Conservation (phyloP, 192 early-diverging fungal genomes). For the Phycomyces blakesleeanus region DNA sequence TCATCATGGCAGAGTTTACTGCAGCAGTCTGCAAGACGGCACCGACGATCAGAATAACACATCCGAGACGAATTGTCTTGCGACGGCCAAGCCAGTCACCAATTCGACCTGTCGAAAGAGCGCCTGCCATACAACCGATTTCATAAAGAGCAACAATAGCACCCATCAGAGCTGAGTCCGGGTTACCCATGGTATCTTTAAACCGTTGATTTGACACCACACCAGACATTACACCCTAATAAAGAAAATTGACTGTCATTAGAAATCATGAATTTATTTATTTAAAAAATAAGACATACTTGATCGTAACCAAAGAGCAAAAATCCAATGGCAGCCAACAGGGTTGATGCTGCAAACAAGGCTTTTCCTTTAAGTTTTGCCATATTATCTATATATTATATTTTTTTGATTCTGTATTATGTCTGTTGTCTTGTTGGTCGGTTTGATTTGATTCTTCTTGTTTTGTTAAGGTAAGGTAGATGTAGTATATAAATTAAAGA, state of each 20-base stretch:
- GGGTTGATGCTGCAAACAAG: slow-evolving; percentile 57
- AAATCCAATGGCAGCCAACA: slow-evolving; percentile 32
- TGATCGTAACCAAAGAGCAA: slow-evolving; percentile 40
- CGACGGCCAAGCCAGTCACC: slow-evolving; percentile 32
- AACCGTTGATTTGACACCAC: slow-evolving; percentile 24
- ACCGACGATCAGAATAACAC: slow-evolving; percentile 31
- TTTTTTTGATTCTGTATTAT: too few relatives aligned
- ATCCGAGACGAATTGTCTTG: slow-evolving; percentile 30
- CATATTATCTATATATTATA: too few relatives aligned
- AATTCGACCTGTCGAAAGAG: slow-evolving; percentile 25
- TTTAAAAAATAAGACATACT: slow-evolving; percentile 9
- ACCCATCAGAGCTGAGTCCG: slow-evolving; percentile 28
- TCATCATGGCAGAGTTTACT: slow-evolving; percentile 30
- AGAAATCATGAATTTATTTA: not conserved
- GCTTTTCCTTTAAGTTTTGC: slow-evolving; percentile 35
- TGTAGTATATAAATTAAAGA: too few relatives aligned
- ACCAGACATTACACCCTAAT: slow-evolving; percentile 36
- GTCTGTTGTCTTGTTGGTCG: too few relatives aligned
- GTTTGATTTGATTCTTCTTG: too few relatives aligned
- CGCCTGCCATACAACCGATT: slow-evolving; percentile 36
- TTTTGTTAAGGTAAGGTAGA: not conserved
- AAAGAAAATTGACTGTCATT: not conserved
- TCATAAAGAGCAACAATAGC: slow-evolving; percentile 36
- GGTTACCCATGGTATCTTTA: slow-evolving; percentile 22
- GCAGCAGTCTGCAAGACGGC: slow-evolving; percentile 27